Base-by-base conservation (phyloP, 768 basidiomycete genomes). In the Lyophyllum decastes region DNA sequence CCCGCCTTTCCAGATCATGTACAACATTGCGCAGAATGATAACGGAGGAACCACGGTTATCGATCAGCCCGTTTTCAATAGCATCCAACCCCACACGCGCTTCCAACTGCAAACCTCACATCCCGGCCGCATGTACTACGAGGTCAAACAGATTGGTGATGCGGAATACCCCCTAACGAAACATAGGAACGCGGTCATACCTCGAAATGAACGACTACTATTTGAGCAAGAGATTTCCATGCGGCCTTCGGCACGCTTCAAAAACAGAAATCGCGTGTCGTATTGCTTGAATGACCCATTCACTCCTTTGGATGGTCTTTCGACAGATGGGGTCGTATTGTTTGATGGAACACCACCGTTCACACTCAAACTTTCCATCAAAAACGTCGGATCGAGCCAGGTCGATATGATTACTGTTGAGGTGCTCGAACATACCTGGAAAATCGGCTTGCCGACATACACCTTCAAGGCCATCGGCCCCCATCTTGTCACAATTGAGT, bases 1-100 rank as follows among this genome's bases (percentile, higher is more conserved):
- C 21, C 87, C 93, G n/a, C 95, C 95, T 0, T 98, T 95, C 82
- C 89, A 96, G 68, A 87, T 96, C 60, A 88, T 84, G 82, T 97
- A 95, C 72, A 90, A 92, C 62, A 84, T 94, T 53, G 92, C 89
- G 0, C 82, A 84, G 68, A 81, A 87, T 52, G 89, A 88, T 9
- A 75, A 77, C 17, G 89, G 91, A 4, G 88, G 85, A 6, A 89
- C 85, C 1, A 84, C 78, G 59, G 78, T 93, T 47, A 74, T 90
- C 27, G 90, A 87, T 56, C 89, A 92, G 61, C 87, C 89, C 1
- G 86, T 84, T 1, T 89, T 94, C 76, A 92, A 87, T 71, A 93
- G 92, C 67, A 92, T 94, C 40, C 91, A 93, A 63, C 79, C 85
- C 10, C 82, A 82, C 41, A 89, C 90, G 3, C 84, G 90, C 46